Evolutionary conservation across 805 yeast species (phyloP), one percentile per base, ranked within the genome.

Genomic region (Wickerhamia fluorescens): DNA sequence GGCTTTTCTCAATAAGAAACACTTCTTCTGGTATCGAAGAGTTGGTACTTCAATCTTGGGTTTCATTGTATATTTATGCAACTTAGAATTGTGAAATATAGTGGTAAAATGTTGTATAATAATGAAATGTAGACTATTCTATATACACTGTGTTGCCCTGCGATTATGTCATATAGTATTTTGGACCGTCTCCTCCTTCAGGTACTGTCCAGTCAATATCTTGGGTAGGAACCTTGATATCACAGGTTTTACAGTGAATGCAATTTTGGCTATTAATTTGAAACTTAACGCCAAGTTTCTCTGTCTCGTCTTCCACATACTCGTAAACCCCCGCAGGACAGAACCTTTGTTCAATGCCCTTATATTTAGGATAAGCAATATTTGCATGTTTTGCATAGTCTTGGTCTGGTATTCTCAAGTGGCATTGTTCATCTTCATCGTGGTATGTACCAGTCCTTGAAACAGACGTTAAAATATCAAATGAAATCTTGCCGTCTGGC

Each of bases 271-370:
- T 75, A 60, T 92, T 92, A 58, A 92, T 89, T 54, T 85, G 92
- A 60, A 92, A 89, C 48, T 76, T 73, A 11, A 86, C 92, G 4
- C 92, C 92, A 20, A 67, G 42, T 12, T 54, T 53, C 18, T 68
- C 61, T 6, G 49, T 47, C 29, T 72, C 80, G 50, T 83, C 92
- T 38, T 79, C 78, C n/a, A 76, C 51, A 47, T 85, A 92, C 59
- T 92, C 98, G 56, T 92, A 92, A 8, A 92, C 98, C 14, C 98
- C 98, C 14, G 98, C 98, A 3, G 98, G 98, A 49, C 98, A 92
- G 65, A 92, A 92, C 37, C 94, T 66, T 48, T 75, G 78, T 56
- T 92, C 98, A 13, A 92, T 68, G 13, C 98, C 98, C 53, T 83
- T 66, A 61, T 63, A 92, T 40, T 68, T 75, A 8, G 89, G 87